Conservation (phyloP, 148 eudicot species). For the Rhododendron griersonianum region DNA sequence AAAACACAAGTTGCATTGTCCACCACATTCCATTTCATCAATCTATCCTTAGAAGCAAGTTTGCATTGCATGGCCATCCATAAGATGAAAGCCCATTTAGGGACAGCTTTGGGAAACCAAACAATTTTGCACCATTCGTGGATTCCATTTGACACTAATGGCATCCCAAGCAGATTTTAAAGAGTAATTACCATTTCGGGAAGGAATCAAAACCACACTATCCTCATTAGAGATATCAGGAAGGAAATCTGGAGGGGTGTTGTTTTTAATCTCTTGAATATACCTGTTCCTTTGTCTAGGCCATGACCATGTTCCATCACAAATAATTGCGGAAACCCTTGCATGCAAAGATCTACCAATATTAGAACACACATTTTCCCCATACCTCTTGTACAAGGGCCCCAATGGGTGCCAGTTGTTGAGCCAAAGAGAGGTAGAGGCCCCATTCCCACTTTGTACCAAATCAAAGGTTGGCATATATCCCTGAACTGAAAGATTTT, state of each 20-base stretch:
- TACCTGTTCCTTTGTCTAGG: not conserved
- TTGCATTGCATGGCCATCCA: not conserved
- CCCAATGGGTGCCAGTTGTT: not conserved
- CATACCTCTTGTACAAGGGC: not conserved
- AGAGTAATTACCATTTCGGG: not conserved
- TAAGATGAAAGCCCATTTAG: not conserved
- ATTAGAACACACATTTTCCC: not conserved
- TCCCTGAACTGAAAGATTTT: not conserved
- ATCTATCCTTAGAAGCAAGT: not conserved
- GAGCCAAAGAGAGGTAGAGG: not conserved
- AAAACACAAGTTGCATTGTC: not conserved
- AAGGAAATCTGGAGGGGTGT: not conserved
- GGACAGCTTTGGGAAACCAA: not conserved
- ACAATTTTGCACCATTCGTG: not conserved
- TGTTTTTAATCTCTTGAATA: not conserved
- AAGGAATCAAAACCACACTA: not conserved
- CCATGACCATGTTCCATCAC: not conserved
- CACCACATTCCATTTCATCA: not conserved
- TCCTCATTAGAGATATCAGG: not conserved
- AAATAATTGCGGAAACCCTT: not conserved
- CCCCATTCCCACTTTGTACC: not conserved
- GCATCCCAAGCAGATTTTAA: not conserved
- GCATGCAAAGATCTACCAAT: not conserved
- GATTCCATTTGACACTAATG: not conserved
- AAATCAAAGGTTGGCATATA: not conserved